These are phyloP conservation scores for barrel medic (Medicago truncatula) DNA, from an alignment of 306 rosid species.

Conservation along the genomic window DNA sequence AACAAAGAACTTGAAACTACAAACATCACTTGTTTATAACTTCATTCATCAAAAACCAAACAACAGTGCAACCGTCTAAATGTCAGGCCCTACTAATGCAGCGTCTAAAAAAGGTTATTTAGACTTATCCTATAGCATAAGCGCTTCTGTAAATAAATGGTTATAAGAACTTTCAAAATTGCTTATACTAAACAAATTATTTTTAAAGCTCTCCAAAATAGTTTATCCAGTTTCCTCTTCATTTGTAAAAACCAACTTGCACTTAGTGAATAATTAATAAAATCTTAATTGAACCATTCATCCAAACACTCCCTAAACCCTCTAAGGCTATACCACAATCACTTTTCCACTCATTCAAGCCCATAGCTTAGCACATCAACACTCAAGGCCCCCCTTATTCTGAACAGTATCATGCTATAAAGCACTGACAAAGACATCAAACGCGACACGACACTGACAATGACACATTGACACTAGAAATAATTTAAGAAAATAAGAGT, in stretches of 20 bases:
- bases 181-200: background rate
- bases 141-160: background rate
- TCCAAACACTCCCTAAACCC: background rate
- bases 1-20: background rate
- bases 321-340: background rate
- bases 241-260: background rate
- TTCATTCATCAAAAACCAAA: conserved; percentile 8
- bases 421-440: background rate
- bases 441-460: background rate
- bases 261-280: background rate
- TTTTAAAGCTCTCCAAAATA: background rate
- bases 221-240: background rate
- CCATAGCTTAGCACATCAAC: conserved; percentile 7
- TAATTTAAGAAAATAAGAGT: background rate
- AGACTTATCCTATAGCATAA: background rate
- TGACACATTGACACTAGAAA: background rate
- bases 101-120: background rate
- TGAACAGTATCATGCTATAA: background rate
- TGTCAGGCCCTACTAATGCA: background rate
- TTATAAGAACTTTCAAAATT: background rate
- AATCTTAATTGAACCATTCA: background rate
- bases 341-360: conserved; percentile 13
- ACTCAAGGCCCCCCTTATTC: background rate
- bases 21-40: background rate
- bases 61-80: conserved; percentile 32